Conservation (phyloP, 768 basidiomycete genomes). For the Tylopilus sp. region DNA sequence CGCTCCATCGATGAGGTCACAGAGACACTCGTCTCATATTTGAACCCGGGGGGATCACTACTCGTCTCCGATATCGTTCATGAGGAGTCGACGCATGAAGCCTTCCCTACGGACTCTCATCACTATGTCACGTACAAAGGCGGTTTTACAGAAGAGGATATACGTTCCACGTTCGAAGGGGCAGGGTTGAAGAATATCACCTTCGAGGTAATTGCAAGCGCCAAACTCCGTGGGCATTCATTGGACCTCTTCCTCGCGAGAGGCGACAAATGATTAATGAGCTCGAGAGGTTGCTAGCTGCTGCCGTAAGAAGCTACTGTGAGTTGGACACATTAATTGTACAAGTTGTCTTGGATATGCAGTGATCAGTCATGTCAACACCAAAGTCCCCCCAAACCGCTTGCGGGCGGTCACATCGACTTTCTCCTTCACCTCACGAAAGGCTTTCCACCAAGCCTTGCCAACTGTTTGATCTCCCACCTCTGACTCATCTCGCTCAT, state of each 20-base stretch:
- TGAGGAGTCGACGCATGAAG: conserved; percentile 17
- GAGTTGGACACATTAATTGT: background rate
- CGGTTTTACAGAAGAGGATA: conserved; percentile 50
- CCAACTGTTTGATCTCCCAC: conserved; percentile 37
- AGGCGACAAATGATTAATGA: conserved; percentile 43
- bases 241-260: conserved; percentile 55
- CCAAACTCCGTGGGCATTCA: conserved; percentile 30
- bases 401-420: conserved; percentile 64
- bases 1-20: conserved; percentile 48
- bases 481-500: conserved; percentile 42
- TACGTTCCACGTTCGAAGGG: conserved; percentile 47
- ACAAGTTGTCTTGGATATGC: background rate
- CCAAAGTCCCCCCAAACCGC: conserved; percentile 72
- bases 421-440: conserved; percentile 60
- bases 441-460: conserved; percentile 79
- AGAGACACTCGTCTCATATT: conserved; percentile 45
- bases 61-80: conserved; percentile 54
- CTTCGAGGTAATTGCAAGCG: conserved; percentile 35
- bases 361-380: conserved; percentile 42
- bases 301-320: background rate
- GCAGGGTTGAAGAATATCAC: conserved; percentile 49
- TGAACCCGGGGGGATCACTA: conserved; percentile 60
- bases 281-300: background rate
- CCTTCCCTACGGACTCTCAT: conserved; percentile 33
- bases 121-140: conserved; percentile 51